Conservation (phyloP, 352 stramenopile genomes). For the Peronospora belbahrii region DNA sequence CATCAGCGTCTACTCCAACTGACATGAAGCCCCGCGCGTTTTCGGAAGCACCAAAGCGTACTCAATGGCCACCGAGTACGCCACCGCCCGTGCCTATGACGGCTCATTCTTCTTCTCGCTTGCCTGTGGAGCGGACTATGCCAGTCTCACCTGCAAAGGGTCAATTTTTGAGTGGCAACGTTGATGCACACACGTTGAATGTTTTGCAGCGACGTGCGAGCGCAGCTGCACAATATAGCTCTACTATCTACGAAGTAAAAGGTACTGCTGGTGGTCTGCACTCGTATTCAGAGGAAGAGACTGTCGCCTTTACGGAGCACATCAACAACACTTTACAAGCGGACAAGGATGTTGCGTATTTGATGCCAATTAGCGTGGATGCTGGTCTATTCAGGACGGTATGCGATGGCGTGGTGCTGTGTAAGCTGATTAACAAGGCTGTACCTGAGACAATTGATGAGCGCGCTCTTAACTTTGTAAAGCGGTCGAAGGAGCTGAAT, state of each 20-base stretch:
- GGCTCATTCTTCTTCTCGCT: constrained; percentile 17
- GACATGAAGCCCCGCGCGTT: neutral
- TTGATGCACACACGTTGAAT: constrained; percentile 46
- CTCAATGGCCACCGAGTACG: constrained; percentile 41
- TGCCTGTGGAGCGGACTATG: constrained; percentile 12
- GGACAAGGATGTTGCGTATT: constrained; percentile 50
- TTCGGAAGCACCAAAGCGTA: constrained; percentile 27
- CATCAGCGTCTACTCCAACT: constrained; percentile 3
- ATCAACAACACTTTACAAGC: constrained; percentile 85
- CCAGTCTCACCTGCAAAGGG: constrained; percentile 5
- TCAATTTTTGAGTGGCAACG: constrained; percentile 8
- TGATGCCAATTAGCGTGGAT: constrained; percentile 75
- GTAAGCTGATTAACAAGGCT: constrained; percentile 88
- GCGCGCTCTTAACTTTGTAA: constrained; percentile 78
- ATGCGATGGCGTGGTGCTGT: constrained; percentile 83
- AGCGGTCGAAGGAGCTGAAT: constrained; percentile 75
- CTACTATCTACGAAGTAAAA: constrained; percentile 76
- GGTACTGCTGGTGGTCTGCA: constrained; percentile 69
- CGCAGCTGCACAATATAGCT: constrained; percentile 47
- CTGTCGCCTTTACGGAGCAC: constrained; percentile 86
- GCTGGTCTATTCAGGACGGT: constrained; percentile 77
- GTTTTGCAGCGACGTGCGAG: constrained; percentile 57
- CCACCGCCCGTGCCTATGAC: constrained; percentile 18
- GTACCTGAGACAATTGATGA: constrained; percentile 90
- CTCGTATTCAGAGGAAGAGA: constrained; percentile 89